phyloP scores from a whole-genome alignment of 139 green algal species.

The Raphidocelis subcapitata region DNA sequence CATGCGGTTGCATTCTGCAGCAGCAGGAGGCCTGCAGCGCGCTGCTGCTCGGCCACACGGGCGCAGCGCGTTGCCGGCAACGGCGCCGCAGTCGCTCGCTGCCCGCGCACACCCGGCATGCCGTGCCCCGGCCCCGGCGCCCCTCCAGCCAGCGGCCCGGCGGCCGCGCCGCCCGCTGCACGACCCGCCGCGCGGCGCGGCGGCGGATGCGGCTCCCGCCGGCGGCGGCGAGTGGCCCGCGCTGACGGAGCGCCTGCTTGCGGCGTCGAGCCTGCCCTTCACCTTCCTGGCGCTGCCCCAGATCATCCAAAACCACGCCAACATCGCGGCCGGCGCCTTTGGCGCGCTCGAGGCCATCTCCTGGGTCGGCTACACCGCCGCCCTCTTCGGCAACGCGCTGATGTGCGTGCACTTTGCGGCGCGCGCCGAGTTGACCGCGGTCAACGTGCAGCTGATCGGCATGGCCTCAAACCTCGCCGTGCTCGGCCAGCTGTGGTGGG shows the following conservation, averaged over 20 bases:
- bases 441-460: conserved; percentile 71
- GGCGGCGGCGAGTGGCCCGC: not conserved
- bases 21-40: too few species aligned
- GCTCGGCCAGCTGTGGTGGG: conserved; percentile 62
- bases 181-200: too few species aligned
- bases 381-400: conserved; percentile 69
- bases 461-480: conserved; percentile 72
- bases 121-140: too few species aligned
- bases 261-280: conserved; percentile 23
- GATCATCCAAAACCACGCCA: conserved; percentile 68
- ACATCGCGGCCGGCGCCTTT: conserved; percentile 50
- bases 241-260: conserved; percentile 18
- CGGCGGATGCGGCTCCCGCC: not conserved
- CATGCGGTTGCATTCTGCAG: too few species aligned
- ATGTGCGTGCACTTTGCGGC: conserved; percentile 77
- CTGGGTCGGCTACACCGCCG: conserved; percentile 67
- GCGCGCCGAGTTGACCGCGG: conserved; percentile 61
- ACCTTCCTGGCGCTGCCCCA: conserved; percentile 57
- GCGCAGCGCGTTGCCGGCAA: too few species aligned
- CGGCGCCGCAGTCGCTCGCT: too few species aligned
- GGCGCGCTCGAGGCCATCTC: conserved; percentile 56
- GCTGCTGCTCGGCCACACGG: too few species aligned
- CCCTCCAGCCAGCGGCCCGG: too few species aligned
- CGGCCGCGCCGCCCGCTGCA: too few species aligned
- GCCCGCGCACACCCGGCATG: too few species aligned